These are phyloP conservation scores for Eucalyptus leucophloia DNA, from an alignment of 345 rosid genomes.

Conservation along the genomic window DNA sequence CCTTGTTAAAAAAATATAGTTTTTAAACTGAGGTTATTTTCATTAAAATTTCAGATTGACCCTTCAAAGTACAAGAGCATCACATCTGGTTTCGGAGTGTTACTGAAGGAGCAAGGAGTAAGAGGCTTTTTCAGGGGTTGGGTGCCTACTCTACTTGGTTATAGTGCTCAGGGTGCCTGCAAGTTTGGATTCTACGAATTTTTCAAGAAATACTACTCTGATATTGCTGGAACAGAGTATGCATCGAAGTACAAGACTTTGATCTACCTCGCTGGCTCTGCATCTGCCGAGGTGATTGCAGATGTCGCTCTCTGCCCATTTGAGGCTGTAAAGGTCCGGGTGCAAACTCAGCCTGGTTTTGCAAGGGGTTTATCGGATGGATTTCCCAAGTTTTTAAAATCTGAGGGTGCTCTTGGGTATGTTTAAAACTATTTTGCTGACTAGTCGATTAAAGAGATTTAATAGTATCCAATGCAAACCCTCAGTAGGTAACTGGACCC, in stretches of 20 bases:
- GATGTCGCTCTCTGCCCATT: slow-evolving; percentile 93
- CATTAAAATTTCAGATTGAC: slow-evolving; percentile 50
- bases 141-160: slow-evolving; percentile 96
- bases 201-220: slow-evolving; percentile 90
- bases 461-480: neutral
- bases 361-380: slow-evolving; percentile 96
- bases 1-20: neutral
- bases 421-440: slow-evolving; percentile 1
- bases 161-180: slow-evolving; percentile 99
- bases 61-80: slow-evolving; percentile 92
- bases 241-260: slow-evolving; percentile 81
- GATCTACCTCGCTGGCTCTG: slow-evolving; percentile 98
- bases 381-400: slow-evolving; percentile 77
- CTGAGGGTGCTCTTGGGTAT: slow-evolving; percentile 90
- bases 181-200: slow-evolving; percentile 97
- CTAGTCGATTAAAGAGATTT: neutral
- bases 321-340: slow-evolving; percentile 99
- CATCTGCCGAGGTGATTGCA: slow-evolving; percentile 94
- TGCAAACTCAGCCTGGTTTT: slow-evolving; percentile 99
- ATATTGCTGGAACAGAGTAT: slow-evolving; percentile 89
- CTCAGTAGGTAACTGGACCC: neutral
- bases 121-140: slow-evolving; percentile 98
- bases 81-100: slow-evolving; percentile 81
- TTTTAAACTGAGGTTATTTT: neutral
- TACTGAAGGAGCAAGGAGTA: slow-evolving; percentile 81